A percentile compares a stretch with the other conserved stretches of the same genome.
Conservation (phyloP, 2,329 filamentous ascomycete genomes). For the Trichoderma gracile region DNA sequence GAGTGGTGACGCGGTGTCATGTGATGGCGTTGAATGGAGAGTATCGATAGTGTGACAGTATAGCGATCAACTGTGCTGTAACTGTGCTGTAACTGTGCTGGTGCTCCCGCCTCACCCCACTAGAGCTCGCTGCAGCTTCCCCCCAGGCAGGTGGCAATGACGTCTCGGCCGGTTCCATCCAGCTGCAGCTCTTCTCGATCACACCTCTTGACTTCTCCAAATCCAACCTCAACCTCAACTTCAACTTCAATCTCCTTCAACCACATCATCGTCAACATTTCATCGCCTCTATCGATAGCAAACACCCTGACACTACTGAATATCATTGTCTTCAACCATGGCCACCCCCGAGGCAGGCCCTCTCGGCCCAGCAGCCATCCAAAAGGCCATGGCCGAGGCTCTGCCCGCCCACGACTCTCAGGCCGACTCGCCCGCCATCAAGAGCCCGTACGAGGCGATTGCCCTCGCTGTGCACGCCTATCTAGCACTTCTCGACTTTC, state of each 20-base stretch:
- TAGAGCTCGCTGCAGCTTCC: neutral
- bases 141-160: slow-evolving; percentile 19
- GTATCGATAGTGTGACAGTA: no score
- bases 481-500: slow-evolving; percentile 78
- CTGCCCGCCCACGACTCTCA: slow-evolving; percentile 62
- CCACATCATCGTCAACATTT: neutral
- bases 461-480: slow-evolving; percentile 82
- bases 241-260: no score
- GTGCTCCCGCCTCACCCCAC: neutral
- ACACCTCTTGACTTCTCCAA: no score
- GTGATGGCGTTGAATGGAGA: neutral
- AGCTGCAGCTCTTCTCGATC: no score
- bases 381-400: slow-evolving; percentile 57
- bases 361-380: slow-evolving; percentile 45
- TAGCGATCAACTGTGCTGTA: neutral
- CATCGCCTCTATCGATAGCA: no score
- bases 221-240: no score
- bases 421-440: slow-evolving; percentile 62
- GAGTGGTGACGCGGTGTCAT: neutral
- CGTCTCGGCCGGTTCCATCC: neutral
- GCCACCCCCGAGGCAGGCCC: neutral
- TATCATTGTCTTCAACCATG: neutral
- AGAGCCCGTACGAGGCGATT: slow-evolving; percentile 76
- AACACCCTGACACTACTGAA: no score
- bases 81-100: neutral